A percentile compares a stretch with the other conserved stretches of the same genome.
Evolutionary conservation across 139 green algal genomes (phyloP).

Genomic region (Astrephomene gubernaculifera): DNA sequence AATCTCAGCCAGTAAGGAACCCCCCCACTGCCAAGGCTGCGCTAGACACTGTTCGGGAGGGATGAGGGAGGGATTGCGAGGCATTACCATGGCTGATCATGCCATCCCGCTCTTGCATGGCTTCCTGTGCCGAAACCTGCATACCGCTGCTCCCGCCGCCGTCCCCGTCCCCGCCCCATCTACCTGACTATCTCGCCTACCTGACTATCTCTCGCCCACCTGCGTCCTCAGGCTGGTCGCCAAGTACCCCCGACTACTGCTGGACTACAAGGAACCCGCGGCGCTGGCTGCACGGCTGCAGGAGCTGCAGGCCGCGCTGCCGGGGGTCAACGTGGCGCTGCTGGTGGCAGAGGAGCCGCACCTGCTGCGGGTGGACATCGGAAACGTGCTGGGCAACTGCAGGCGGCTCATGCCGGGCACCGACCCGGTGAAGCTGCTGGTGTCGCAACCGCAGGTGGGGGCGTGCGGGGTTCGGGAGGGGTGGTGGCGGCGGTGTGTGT

Average conservation of each 20-base stretch:
- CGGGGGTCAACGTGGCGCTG: slow-evolving; percentile 6
- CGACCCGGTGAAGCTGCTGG: slow-evolving; percentile 32
- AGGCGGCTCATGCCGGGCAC: not conserved
- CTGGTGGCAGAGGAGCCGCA: slow-evolving; percentile 40
- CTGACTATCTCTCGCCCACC: too few relatives aligned
- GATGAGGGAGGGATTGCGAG: too few relatives aligned
- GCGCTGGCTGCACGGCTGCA: slow-evolving; percentile 4
- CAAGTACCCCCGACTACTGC: slow-evolving; percentile 38
- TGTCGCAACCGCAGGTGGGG: slow-evolving; percentile 36
- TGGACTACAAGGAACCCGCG: not conserved
- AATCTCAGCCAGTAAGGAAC: slow-evolving; percentile 19
- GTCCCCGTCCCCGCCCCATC: too few relatives aligned
- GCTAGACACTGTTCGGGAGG: too few relatives aligned
- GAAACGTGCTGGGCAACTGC: slow-evolving; percentile 15
- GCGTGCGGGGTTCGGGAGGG: too few relatives aligned
- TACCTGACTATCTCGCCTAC: not conserved
- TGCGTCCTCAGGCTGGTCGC: slow-evolving; percentile 33
- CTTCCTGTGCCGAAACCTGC: too few relatives aligned
- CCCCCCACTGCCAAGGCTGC: too few relatives aligned
- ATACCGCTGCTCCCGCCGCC: too few relatives aligned
- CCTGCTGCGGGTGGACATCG: slow-evolving; percentile 20
- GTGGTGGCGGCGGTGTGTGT: too few relatives aligned
- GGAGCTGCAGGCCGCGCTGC: not conserved
- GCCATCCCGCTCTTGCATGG: too few relatives aligned
- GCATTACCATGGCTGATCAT: too few relatives aligned